Evolutionary conservation across 768 basidiomycete genomes (phyloP).

Genomic region (Naganishia friedmannii): DNA sequence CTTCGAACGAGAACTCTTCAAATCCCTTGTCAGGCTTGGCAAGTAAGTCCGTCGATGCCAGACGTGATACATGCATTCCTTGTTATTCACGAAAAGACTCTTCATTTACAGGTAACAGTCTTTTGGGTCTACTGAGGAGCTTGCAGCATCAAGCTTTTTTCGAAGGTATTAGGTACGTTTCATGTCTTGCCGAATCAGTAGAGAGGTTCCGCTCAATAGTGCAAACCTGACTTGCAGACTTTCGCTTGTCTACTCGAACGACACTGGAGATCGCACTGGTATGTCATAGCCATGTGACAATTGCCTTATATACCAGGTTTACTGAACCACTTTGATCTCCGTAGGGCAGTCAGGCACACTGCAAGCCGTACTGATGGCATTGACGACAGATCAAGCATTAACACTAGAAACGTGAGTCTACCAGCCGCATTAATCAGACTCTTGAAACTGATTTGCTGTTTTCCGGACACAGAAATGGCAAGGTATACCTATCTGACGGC

Average conservation of each 20-base stretch:
- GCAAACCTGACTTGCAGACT: background rate
- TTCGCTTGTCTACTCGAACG: background rate
- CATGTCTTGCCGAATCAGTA: too few relatives aligned
- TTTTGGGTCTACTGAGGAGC: constrained; percentile 22
- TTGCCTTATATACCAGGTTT: too few relatives aligned
- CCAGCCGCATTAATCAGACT: background rate
- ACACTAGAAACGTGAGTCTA: constrained; percentile 3
- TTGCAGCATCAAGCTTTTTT: constrained; percentile 20
- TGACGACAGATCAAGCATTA: background rate
- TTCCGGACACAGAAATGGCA: constrained; percentile 1
- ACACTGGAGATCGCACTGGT: background rate
- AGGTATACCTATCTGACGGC: background rate
- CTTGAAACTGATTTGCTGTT: background rate
- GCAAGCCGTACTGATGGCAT: background rate
- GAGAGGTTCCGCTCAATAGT: background rate
- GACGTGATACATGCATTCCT: background rate
- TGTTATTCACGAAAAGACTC: background rate
- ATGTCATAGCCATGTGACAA: too few relatives aligned
- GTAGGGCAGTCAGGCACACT: background rate
- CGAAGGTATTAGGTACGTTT: constrained; percentile 15
- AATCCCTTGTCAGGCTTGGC: background rate
- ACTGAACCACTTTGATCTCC: too few relatives aligned
- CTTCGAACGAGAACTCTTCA: background rate
- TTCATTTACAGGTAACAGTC: constrained; percentile 9
- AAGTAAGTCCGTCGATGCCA: background rate